phyloP scores from a whole-genome alignment of 2,329 filamentous ascomycete species.

The Boeremia lycopersici region DNA sequence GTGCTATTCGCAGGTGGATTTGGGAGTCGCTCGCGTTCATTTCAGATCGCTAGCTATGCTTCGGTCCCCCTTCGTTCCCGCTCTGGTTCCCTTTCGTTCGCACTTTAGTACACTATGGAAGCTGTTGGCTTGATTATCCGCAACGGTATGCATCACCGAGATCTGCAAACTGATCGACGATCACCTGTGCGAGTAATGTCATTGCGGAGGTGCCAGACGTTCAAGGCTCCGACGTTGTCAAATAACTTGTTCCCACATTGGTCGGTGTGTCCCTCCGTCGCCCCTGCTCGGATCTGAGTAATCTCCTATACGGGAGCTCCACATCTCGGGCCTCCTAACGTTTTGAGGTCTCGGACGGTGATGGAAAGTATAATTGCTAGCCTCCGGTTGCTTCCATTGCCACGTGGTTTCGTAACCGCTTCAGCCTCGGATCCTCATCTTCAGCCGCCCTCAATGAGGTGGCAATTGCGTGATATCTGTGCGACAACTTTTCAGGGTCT shows the following conservation, averaged over 20 bases:
- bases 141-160: neutral
- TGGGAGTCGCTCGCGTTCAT: neutral
- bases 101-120: constrained; percentile 7
- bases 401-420: constrained; percentile 8
- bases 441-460: neutral
- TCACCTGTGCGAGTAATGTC: neutral
- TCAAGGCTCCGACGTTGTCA: neutral
- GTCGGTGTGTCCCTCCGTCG: neutral
- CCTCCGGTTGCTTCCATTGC: neutral
- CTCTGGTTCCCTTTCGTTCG: neutral
- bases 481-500: neutral
- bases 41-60: neutral
- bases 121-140: neutral
- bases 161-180: constrained; percentile 6
- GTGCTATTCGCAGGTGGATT: neutral
- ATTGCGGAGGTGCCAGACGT: neutral
- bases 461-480: neutral
- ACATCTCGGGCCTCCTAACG: neutral
- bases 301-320: constrained; percentile 5
- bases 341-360: neutral
- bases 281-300: neutral
- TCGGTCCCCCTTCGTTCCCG: neutral
- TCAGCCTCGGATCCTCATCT: neutral
- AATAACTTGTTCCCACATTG: neutral
- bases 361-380: constrained; percentile 11